Evolutionary conservation across 306 rosid species (phyloP), one percentile per base, ranked within the genome.

Genomic region (Acacia confusa): DNA sequence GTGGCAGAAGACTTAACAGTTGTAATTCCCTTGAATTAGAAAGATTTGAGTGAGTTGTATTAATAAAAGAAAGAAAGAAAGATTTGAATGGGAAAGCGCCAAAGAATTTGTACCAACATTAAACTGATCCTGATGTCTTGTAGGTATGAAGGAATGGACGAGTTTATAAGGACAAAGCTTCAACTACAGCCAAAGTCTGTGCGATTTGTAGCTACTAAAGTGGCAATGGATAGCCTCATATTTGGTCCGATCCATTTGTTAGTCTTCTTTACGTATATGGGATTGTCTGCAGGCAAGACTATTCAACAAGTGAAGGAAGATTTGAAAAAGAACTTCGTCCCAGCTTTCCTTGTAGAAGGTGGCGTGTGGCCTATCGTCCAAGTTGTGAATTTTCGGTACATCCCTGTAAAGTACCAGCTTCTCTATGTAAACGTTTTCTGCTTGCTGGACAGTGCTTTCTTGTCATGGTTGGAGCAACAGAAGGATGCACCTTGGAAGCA

Each of bases 391-490:
- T 92, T 94, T 81, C 72, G 88, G 36, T 94, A 89, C 82, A 83
- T 94, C 57, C 98, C 97, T 7, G 92, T 92, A 84, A 89, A 91
- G 85, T 92, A 90, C 76, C 97, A 94, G 82, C 98, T 94, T 74
- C 97, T 94, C 44, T 92, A 92, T 76, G 97, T 94, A n/a, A 94
- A 91, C 82, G 32, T 89, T 64, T 94, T 94, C 88, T 92, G 96
- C 94, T 86, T 94, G 79, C 48, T 94, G 85, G 97, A 91, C 68
- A 94, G 97, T 86, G 95, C 91, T 48, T 94, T 94, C 77, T 80
- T 92, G 80, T 94, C 97, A 53, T 94, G 98, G 97, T 74, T 94
- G 73, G 98, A 94, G 72, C 98, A 92, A 82, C 95, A 94, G 82
- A 87, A 91, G 76, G 94, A 91, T 82, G 98, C 98, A 79, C 86